Evolutionary conservation across 2,329 filamentous ascomycete genomes (phyloP).

Genomic region (Aspergillus latus): DNA sequence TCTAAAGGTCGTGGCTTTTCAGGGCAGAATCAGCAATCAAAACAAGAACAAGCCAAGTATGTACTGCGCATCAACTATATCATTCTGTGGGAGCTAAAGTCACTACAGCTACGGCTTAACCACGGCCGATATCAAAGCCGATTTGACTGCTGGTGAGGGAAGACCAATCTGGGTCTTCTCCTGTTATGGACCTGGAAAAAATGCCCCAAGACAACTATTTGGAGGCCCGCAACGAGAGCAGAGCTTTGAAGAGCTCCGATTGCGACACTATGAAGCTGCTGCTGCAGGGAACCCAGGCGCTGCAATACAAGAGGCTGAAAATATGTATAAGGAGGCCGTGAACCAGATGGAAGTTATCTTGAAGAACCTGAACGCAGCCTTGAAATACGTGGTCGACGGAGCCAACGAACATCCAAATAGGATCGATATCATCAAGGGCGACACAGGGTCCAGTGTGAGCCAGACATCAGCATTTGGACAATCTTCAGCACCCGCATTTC

Average conservation of each 20-base stretch:
- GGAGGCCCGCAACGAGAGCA: slow-evolving; percentile 77
- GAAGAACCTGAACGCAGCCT: slow-evolving; percentile 68
- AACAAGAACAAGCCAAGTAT: slow-evolving; percentile 27
- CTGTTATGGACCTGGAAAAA: slow-evolving; percentile 74
- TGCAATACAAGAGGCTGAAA: slow-evolving; percentile 53
- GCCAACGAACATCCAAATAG: slow-evolving; percentile 74
- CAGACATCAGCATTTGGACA: slow-evolving; percentile 32
- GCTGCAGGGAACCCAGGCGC: slow-evolving; percentile 60
- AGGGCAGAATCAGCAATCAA: slow-evolving; percentile 20
- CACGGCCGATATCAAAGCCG: slow-evolving; percentile 61
- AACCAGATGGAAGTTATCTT: slow-evolving; percentile 72
- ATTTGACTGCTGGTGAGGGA: slow-evolving; percentile 63
- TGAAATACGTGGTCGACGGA: slow-evolving; percentile 66
- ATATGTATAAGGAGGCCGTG: slow-evolving; percentile 63
- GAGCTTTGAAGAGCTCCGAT: slow-evolving; percentile 81
- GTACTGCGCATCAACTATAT: slow-evolving; percentile 6
- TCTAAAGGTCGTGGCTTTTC: slow-evolving; percentile 22
- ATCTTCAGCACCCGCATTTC: slow-evolving; percentile 31
- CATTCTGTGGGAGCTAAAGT: slow-evolving; percentile 20
- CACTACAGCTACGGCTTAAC: slow-evolving; percentile 53
- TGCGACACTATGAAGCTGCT: slow-evolving; percentile 66
- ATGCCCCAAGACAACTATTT: slow-evolving; percentile 79
- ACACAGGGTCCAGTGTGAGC: slow-evolving; percentile 22
- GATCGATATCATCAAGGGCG: slow-evolving; percentile 52
- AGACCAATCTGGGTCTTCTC: slow-evolving; percentile 83